Conservation (phyloP, 1,284 basidiomycete species). For the Trichosporon sp. region DNA sequence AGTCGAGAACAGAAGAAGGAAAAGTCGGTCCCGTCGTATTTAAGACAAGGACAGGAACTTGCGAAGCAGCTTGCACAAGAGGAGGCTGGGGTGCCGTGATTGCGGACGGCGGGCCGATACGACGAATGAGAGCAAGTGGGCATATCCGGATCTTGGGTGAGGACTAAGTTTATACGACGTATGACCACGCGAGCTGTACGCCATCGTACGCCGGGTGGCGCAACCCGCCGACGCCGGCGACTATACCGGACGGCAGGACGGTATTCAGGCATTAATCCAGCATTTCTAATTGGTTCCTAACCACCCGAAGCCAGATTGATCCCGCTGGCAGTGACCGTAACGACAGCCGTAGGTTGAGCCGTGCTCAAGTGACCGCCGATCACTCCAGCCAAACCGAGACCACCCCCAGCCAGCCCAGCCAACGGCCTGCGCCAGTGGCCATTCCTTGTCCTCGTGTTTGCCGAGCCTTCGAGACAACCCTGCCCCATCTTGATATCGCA, state of each 20-base stretch:
- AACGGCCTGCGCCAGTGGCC: not conserved
- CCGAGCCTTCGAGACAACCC: not conserved
- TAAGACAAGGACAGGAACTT: not conserved
- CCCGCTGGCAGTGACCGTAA: not conserved
- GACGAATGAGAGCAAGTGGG: constrained; percentile 1
- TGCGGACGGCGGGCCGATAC: not conserved
- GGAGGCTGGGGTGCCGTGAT: not conserved
- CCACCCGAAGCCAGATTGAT: not conserved
- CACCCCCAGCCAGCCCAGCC: not conserved
- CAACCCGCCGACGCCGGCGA: too few relatives aligned
- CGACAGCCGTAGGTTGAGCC: not conserved
- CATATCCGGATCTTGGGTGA: not conserved
- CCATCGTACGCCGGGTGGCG: not conserved
- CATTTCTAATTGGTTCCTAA: not conserved
- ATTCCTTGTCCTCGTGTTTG: not conserved
- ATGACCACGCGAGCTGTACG: not conserved
- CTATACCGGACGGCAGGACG: too few relatives aligned
- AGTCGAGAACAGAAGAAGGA: not conserved
- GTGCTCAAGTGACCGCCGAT: constrained; percentile 16
- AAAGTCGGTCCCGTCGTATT: not conserved
- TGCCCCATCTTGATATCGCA: not conserved
- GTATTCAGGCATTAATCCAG: constrained; percentile 4
- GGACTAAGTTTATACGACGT: not conserved
- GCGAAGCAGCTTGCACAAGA: not conserved
- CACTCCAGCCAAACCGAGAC: not conserved